Percentiles rank a stretch among this genome's conserved stretches.
phyloP scores from a whole-genome alignment of 1,139 yeast species.

The Taphrina communis region DNA sequence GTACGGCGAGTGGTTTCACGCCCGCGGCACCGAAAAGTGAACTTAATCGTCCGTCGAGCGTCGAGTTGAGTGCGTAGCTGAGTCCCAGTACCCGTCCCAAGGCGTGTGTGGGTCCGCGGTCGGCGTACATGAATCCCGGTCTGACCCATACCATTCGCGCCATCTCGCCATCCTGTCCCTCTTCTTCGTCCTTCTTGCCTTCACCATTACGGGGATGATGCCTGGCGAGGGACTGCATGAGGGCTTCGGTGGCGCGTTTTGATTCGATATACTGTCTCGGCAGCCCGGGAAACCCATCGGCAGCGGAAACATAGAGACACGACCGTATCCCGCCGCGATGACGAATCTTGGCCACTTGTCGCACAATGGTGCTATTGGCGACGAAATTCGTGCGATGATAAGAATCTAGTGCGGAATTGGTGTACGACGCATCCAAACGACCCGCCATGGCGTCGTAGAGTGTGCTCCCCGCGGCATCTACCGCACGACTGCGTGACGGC shows the following conservation, averaged over 20 bases:
- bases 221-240: background rate
- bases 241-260: constrained; percentile 43
- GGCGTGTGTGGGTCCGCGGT: constrained; percentile 3
- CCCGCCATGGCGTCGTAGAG: constrained; percentile 16
- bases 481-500: constrained; percentile 1
- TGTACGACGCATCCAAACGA: background rate
- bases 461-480: constrained; percentile 18
- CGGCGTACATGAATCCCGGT: constrained; percentile 41
- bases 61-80: constrained; percentile 35
- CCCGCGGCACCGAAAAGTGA: constrained; percentile 40
- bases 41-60: constrained; percentile 16
- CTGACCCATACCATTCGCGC: constrained; percentile 34
- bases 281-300: constrained; percentile 42
- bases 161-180: no score
- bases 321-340: constrained; percentile 16
- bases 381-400: constrained; percentile 37
- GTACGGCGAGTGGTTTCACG: constrained; percentile 41
- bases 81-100: constrained; percentile 28
- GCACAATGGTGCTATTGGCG: constrained; percentile 27
- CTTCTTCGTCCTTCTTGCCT: background rate
- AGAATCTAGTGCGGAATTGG: background rate
- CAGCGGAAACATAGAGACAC: constrained; percentile 44
- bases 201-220: background rate
- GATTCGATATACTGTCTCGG: constrained; percentile 42
- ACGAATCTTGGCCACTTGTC: background rate